A percentile compares a stretch with the other conserved stretches of the same genome.
Evolutionary conservation across 2,329 filamentous ascomycete genomes (phyloP).

Genomic region (Blastomyces silverae): DNA sequence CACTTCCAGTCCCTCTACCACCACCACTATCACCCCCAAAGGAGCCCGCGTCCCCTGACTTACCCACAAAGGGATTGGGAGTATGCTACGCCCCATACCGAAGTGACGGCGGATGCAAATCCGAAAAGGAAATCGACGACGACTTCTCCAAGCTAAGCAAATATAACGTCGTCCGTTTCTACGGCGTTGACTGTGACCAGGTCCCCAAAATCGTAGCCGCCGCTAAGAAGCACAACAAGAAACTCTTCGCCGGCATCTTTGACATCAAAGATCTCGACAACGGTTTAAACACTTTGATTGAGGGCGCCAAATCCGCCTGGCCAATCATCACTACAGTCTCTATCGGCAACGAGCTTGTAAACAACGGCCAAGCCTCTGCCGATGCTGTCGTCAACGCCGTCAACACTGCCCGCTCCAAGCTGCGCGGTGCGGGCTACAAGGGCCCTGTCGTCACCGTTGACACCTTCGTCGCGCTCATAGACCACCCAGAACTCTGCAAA

Average conservation of each 20-base stretch:
- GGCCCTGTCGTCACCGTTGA: conserved; percentile 76
- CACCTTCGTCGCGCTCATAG: conserved; percentile 62
- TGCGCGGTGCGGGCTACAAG: conserved; percentile 58
- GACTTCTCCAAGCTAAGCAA: conserved; percentile 56
- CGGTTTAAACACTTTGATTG: conserved; percentile 57
- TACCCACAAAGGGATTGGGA: conserved; percentile 36
- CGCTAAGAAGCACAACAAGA: conserved; percentile 58
- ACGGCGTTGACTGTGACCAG: conserved; percentile 74
- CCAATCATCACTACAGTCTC: conserved; percentile 61
- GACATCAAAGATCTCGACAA: conserved; percentile 51
- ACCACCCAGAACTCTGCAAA: conserved; percentile 62
- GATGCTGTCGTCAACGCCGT: conserved; percentile 54
- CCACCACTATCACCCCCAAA: background rate
- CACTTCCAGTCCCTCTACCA: background rate
- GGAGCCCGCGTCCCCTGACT: background rate
- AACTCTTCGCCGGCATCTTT: conserved; percentile 69
- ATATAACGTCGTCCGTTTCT: conserved; percentile 64
- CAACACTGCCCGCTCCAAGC: conserved; percentile 48
- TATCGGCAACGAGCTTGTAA: conserved; percentile 76
- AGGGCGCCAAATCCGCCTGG: conserved; percentile 60
- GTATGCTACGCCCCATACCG: conserved; percentile 56
- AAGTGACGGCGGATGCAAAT: conserved; percentile 58
- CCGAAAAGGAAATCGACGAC: conserved; percentile 52
- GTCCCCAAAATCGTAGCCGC: conserved; percentile 56
- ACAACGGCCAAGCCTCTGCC: conserved; percentile 52